A percentile compares a stretch with the other conserved stretches of the same genome.
phyloP scores from a whole-genome alignment of 352 stramenopile genomes.

The Globisporangium emineosum region DNA sequence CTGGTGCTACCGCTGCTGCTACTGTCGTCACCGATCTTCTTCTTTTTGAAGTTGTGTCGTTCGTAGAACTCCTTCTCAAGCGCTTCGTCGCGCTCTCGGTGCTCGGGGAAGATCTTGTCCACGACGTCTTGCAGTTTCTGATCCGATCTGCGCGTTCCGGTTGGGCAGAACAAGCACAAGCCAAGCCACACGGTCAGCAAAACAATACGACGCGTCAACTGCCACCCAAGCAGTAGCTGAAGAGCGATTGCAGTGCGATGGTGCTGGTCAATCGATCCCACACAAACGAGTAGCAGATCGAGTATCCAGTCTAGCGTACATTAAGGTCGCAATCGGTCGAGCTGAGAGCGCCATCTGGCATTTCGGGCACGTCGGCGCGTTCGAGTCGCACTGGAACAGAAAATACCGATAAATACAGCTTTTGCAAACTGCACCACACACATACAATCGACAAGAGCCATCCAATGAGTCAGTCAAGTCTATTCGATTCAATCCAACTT shows the following conservation, averaged over 20 bases:
- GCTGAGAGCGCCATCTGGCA: conserved; percentile 55
- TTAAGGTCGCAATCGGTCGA: conserved; percentile 56
- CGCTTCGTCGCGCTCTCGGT: conserved; percentile 42
- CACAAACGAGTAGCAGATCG: neutral
- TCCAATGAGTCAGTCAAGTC: neutral
- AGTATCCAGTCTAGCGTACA: conserved; percentile 31
- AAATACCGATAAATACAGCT: conserved; percentile 84
- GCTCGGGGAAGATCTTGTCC: conserved; percentile 71
- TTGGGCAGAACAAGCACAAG: neutral
- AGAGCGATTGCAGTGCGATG: neutral
- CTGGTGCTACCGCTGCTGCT: neutral
- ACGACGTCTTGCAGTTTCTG: conserved; percentile 73
- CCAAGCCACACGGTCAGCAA: neutral
- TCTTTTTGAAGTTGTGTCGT: conserved; percentile 49
- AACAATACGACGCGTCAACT: neutral
- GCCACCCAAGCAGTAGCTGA: neutral
- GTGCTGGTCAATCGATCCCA: neutral
- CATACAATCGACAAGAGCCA: neutral
- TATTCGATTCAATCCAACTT: neutral
- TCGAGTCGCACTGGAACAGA: conserved; percentile 47
- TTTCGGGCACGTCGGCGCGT: conserved; percentile 49
- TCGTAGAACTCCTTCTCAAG: conserved; percentile 61
- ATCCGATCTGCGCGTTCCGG: conserved; percentile 42
- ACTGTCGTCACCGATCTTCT: neutral
- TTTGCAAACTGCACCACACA: conserved; percentile 63